These are phyloP conservation scores for Apium graveolens DNA, from an alignment of 129 eudicot genomes.

Conservation along the genomic window DNA sequence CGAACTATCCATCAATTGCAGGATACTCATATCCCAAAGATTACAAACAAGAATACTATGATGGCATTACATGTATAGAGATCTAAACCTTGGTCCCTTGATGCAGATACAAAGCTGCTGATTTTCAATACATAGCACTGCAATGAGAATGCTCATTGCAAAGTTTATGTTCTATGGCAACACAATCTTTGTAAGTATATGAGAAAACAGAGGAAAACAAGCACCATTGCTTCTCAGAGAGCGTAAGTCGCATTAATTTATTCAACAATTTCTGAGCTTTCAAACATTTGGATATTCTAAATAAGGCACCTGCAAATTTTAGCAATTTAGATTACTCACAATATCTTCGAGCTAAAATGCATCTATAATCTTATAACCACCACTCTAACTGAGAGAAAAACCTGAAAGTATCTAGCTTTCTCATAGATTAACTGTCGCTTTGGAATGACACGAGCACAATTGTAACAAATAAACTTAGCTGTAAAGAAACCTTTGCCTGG, in stretches of 20 bases:
- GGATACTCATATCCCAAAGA: background rate
- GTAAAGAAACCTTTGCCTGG: background rate
- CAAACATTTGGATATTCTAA: conserved; percentile 87
- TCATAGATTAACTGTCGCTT: conserved; percentile 61
- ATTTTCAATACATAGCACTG: background rate
- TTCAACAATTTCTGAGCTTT: conserved; percentile 87
- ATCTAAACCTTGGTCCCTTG: background rate
- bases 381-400: conserved; percentile 7
- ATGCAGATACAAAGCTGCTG: background rate
- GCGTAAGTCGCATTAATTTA: conserved; percentile 81
- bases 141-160: no score
- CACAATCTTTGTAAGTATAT: background rate
- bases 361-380: background rate
- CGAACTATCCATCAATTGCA: background rate
- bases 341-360: background rate
- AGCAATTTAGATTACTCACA: background rate
- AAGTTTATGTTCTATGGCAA: background rate
- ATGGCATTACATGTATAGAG: background rate
- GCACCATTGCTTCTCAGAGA: conserved; percentile 30
- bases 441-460: conserved; percentile 99
- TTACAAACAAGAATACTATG: background rate
- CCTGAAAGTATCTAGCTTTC: conserved; percentile 85
- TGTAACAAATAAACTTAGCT: conserved; percentile 25
- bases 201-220: background rate
- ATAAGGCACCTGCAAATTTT: conserved; percentile 58